A percentile compares a stretch with the other conserved stretches of the same genome.
phyloP scores from a whole-genome alignment of 495 filamentous ascomycete genomes.

The Articulospora tetracladia region DNA sequence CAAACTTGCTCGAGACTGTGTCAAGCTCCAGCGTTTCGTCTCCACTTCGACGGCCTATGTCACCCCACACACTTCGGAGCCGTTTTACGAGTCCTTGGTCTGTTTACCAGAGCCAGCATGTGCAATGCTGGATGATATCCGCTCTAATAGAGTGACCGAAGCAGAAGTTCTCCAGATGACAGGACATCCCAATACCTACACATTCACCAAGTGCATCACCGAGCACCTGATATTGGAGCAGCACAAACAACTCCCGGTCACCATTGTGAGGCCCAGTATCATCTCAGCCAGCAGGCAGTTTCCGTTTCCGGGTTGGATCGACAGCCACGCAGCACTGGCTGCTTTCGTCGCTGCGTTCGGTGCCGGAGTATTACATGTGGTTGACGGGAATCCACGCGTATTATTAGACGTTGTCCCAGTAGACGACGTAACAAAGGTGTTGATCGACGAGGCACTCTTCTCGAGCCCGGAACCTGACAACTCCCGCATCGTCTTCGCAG shows the following conservation, averaged over 20 bases:
- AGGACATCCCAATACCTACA: constrained; percentile 11
- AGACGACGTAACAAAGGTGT: background rate
- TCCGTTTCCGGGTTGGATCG: constrained; percentile 15
- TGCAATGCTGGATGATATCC: background rate
- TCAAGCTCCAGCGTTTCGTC: constrained; percentile 1
- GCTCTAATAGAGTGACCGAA: background rate
- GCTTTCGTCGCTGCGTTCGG: background rate
- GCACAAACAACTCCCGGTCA: background rate
- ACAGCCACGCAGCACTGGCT: constrained; percentile 6
- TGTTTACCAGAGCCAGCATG: background rate
- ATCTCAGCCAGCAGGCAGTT: constrained; percentile 7
- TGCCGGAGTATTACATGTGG: background rate
- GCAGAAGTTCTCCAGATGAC: constrained; percentile 1
- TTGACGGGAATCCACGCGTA: background rate
- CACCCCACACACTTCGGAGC: background rate
- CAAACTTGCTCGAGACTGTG: constrained; percentile 4
- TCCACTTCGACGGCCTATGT: constrained; percentile 15
- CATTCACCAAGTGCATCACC: constrained; percentile 11
- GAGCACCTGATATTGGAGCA: constrained; percentile 7
- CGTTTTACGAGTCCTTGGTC: background rate
- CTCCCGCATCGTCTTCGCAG: background rate
- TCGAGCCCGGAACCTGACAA: background rate
- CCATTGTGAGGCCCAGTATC: constrained; percentile 15
- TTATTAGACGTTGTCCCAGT: constrained; percentile 2
- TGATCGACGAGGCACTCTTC: constrained; percentile 5